Conservation (phyloP, 805 yeast genomes). For the Cyberlindnera meyerae region DNA sequence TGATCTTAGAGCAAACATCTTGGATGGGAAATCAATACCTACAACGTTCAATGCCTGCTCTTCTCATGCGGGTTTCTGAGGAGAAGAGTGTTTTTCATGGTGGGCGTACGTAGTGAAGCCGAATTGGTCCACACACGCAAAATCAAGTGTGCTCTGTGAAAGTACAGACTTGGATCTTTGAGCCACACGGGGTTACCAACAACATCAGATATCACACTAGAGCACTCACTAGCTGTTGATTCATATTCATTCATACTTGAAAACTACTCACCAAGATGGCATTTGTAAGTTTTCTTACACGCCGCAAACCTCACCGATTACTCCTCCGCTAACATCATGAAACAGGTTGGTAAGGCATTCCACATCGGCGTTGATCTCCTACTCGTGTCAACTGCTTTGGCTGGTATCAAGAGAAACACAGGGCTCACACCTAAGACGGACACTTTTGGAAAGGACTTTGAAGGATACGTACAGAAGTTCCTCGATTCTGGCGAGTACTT, state of each 20-base stretch:
- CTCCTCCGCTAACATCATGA: background rate
- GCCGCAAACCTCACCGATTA: background rate
- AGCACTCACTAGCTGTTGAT: no score
- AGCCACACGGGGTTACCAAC: no score
- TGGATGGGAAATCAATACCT: no score
- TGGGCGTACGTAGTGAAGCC: no score
- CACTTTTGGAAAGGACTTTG: constrained; percentile 38
- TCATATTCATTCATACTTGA: no score
- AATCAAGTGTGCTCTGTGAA: no score
- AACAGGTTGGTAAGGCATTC: constrained; percentile 45
- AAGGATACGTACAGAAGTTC: constrained; percentile 56
- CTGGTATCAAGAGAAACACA: constrained; percentile 69
- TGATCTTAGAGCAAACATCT: constrained; percentile 8
- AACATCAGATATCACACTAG: background rate
- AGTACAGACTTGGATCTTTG: no score
- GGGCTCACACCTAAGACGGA: constrained; percentile 60
- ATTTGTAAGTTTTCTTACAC: no score
- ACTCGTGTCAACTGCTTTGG: constrained; percentile 59
- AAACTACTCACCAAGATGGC: no score
- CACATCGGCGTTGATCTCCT: constrained; percentile 58
- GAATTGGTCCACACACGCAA: no score
- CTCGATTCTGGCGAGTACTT: constrained; percentile 82
- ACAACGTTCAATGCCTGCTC: no score
- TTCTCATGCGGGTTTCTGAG: constrained; percentile 6
- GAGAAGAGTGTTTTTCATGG: no score